Percentiles rank a stretch among this genome's conserved stretches.
Evolutionary conservation across 345 rosid species (phyloP).

Genomic region (Eucalyptus cloeziana): DNA sequence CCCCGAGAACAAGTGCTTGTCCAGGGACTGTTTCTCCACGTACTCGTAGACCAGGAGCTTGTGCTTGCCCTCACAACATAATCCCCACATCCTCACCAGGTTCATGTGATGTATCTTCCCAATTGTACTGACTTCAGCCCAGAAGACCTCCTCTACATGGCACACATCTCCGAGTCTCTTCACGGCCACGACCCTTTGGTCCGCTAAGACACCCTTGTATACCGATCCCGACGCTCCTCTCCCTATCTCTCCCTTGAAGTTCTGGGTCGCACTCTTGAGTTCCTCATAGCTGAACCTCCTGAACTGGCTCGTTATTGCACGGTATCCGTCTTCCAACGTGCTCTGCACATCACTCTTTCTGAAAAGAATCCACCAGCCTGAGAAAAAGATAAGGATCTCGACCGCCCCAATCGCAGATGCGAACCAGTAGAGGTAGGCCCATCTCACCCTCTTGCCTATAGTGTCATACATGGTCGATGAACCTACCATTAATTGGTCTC

Average conservation of each 20-base stretch:
- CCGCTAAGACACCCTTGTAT: slow-evolving; percentile 26
- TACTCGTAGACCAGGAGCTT: slow-evolving; percentile 39
- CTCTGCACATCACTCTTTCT: not conserved
- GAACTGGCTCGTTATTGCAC: slow-evolving; percentile 5
- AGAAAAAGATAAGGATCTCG: slow-evolving; percentile 8
- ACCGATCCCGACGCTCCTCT: slow-evolving; percentile 40
- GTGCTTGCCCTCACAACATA: slow-evolving; percentile 27
- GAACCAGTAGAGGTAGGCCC: slow-evolving; percentile 26
- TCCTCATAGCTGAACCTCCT: slow-evolving; percentile 16
- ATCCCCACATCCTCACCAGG: slow-evolving; percentile 44
- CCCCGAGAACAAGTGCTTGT: slow-evolving; percentile 23
- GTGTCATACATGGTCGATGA: slow-evolving; percentile 3
- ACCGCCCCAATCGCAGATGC: slow-evolving; percentile 12
- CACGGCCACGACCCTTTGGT: slow-evolving; percentile 28
- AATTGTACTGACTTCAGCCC: slow-evolving; percentile 39
- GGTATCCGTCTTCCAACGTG: slow-evolving; percentile 7
- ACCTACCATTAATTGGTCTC: not conserved
- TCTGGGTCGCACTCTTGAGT: slow-evolving; percentile 20
- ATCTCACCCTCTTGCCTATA: slow-evolving; percentile 4
- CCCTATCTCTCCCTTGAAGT: slow-evolving; percentile 23
- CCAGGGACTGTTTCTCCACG: slow-evolving; percentile 30
- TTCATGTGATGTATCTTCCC: slow-evolving; percentile 45
- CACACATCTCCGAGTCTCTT: slow-evolving; percentile 27
- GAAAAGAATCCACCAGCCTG: slow-evolving; percentile 18
- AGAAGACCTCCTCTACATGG: slow-evolving; percentile 35